Evolutionary conservation across 2,329 filamentous ascomycete species (phyloP), one percentile per base, ranked within the genome.

Genomic region (Elsinoe australis): DNA sequence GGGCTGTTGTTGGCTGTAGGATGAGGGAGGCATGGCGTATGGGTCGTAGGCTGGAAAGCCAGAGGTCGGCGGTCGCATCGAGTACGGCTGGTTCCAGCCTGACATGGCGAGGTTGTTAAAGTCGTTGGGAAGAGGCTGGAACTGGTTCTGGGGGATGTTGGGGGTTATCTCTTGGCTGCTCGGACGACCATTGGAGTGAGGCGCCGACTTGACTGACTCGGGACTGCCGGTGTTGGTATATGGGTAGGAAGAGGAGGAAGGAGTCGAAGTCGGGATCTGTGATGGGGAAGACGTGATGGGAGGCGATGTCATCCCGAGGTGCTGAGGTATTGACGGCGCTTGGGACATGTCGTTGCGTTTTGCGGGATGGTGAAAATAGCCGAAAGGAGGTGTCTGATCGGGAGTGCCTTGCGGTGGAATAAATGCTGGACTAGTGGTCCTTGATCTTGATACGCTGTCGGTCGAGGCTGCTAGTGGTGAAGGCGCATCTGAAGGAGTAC

Each of bases 381-480:
- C 58, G 29, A 60, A 60, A 2, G 58, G 56, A 3, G 57, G 46
- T 4, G 52, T 39, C 15, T 10, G 5, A 17, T 47, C 44, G 4
- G 44, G 32, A 19, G 49, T 51, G 15, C 53, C 53, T 31, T 59
- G 60, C 4, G 62, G 58, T 21, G 63, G 62, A 35, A 56, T 55
- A 24, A 60, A 64, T 12, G 58, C 62, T 17, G 70, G 70, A 53
- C 70, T 73, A 18, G 70, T 69, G 4, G 67, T 69, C 39, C 64
- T 60, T 21, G 71, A 72, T 19, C 67, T 59, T 49, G 64, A 64
- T n/a, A 61, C 58, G 18, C 65, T 64, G n/a, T 69, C 65, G 5
- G 64, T 62, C 22, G 63, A 65, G 17, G 63, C 62, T 2, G 61
- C 56, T 1, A 65, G 62, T 1, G 70, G 67, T 3, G 69, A 68